Percentiles rank a stretch among this genome's conserved stretches.
These are phyloP conservation scores for Heracleum sosnowskyi DNA, from an alignment of 129 eudicot species.

Conservation along the genomic window DNA sequence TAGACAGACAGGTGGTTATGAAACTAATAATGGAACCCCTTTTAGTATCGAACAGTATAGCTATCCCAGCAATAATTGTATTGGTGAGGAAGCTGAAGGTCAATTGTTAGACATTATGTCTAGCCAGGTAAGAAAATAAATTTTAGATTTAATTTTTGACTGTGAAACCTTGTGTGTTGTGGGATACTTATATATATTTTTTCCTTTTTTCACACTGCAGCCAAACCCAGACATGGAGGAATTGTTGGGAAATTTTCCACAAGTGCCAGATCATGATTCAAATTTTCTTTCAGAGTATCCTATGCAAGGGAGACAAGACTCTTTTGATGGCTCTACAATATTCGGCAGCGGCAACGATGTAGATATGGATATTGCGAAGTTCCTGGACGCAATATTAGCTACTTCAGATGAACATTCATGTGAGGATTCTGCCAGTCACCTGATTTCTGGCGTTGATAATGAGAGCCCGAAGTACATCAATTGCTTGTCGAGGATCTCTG, in stretches of 20 bases:
- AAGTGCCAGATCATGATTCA: slow-evolving; percentile 29
- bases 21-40: slow-evolving; percentile 18
- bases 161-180: neutral
- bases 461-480: slow-evolving; percentile 20
- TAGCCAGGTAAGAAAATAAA: slow-evolving; percentile 21
- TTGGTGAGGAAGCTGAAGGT: slow-evolving; percentile 23
- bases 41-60: slow-evolving; percentile 26
- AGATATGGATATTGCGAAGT: slow-evolving; percentile 30
- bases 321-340: slow-evolving; percentile 23
- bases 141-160: neutral
- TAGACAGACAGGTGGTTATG: slow-evolving; percentile 20
- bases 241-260: slow-evolving; percentile 27
- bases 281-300: slow-evolving; percentile 56
- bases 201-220: slow-evolving; percentile 26
- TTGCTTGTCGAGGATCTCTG: neutral
- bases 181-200: slow-evolving; percentile 4
- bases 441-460: slow-evolving; percentile 21
- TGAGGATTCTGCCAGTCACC: slow-evolving; percentile 17
- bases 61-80: slow-evolving; percentile 10
- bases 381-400: slow-evolving; percentile 35
- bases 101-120: slow-evolving; percentile 19
- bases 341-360: slow-evolving; percentile 17
- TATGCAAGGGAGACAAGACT: slow-evolving; percentile 39
- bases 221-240: slow-evolving; percentile 48
- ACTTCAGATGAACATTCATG: slow-evolving; percentile 30